phyloP scores from a whole-genome alignment of 139 green algal genomes.

The Trebouxia sp. region DNA sequence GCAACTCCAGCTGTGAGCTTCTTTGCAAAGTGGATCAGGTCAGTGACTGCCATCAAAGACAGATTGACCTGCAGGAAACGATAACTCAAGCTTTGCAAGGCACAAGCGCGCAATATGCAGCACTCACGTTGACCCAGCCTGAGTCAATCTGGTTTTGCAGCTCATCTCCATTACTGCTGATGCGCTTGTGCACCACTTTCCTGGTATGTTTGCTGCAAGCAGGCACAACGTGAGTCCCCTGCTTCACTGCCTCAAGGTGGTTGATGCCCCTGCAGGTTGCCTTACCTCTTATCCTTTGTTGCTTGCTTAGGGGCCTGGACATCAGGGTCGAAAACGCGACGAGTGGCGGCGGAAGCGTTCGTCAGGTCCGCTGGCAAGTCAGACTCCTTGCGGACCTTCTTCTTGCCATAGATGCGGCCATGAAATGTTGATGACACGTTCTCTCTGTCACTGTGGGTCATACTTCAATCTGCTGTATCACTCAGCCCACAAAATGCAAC shows the following conservation, averaged over 20 bases:
- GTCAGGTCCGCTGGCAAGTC: background rate
- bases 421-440: background rate
- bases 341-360: background rate
- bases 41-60: background rate
- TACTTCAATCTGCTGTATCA: too few species aligned
- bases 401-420: background rate
- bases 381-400: background rate
- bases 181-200: slow-evolving; percentile 7
- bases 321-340: background rate
- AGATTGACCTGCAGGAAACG: slow-evolving; percentile 22
- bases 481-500: too few species aligned
- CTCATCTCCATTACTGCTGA: slow-evolving; percentile 12
- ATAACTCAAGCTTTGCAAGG: too few species aligned
- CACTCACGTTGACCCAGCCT: slow-evolving; percentile 24
- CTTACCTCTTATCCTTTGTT: background rate
- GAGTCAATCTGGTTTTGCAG: slow-evolving; percentile 15
- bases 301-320: background rate
- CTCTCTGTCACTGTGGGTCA: background rate
- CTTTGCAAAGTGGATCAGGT: slow-evolving; percentile 6
- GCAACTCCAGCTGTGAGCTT: background rate
- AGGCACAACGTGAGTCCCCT: too few species aligned
- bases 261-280: too few species aligned
- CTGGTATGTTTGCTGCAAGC: background rate
- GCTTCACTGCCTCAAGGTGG: too few species aligned
- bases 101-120: too few species aligned